A percentile compares a stretch with the other conserved stretches of the same genome.
Conservation (phyloP, 805 yeast species). For the Isabelozyma pseudorhagii region DNA sequence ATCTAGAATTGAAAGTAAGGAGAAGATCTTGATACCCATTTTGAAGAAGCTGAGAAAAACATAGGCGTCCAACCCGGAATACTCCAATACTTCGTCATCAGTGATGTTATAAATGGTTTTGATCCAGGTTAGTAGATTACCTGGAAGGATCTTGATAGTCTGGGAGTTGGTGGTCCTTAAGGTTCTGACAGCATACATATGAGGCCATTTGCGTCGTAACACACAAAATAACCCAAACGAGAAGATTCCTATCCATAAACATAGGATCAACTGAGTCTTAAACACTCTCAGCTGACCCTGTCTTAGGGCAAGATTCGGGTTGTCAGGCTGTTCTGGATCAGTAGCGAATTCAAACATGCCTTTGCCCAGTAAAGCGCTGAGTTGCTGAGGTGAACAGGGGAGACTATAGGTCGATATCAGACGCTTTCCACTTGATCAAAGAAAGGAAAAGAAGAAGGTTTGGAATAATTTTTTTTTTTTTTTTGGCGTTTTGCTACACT, state of each 20-base stretch:
- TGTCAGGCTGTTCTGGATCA: not conserved
- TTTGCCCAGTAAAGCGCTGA: too few species aligned
- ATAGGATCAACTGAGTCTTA: conserved; percentile 50
- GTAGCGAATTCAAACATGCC: not conserved
- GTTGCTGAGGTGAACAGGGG: too few species aligned
- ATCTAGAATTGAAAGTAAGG: conserved; percentile 62
- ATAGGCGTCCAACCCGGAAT: conserved; percentile 91
- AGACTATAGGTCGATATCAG: too few species aligned
- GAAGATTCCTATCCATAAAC: conserved; percentile 43
- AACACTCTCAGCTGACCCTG: conserved; percentile 49
- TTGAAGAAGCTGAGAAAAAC: conserved; percentile 40
- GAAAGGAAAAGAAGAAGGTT: too few species aligned
- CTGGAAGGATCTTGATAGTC: conserved; percentile 42
- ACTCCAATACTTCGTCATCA: conserved; percentile 76
- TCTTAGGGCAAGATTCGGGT: conserved; percentile 18
- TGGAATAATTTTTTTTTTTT: too few species aligned
- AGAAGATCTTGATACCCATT: conserved; percentile 72
- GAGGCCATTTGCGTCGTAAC: conserved; percentile 52
- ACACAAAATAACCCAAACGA: conserved; percentile 50
- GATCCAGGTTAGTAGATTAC: conserved; percentile 72
- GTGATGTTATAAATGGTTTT: conserved; percentile 56
- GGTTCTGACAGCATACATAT: conserved; percentile 55
- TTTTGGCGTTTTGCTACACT: not conserved
- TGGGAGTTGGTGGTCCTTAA: conserved; percentile 38
- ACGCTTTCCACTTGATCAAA: too few species aligned